Conservation (phyloP, 257 asterid genomes). For the Buddleja alternifolia region DNA sequence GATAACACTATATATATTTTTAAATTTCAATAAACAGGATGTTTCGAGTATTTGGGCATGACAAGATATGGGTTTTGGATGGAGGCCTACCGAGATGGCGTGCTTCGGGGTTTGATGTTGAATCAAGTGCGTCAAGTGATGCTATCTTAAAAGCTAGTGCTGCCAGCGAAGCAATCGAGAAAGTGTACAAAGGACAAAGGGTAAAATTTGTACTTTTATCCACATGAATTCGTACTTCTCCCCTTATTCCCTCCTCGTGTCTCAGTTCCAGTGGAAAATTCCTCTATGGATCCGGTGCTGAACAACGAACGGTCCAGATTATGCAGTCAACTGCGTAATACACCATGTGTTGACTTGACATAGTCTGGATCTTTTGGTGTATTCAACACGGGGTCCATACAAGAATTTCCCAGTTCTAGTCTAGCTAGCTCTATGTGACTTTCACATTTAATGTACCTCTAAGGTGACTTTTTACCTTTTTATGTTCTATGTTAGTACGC, state of each 20-base stretch:
- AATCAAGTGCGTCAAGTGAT: slow-evolving; percentile 97
- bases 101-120: slow-evolving; percentile 74
- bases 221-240: slow-evolving; percentile 1
- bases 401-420: too few species aligned
- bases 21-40: slow-evolving; percentile 66
- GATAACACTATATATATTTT: slow-evolving; percentile 25
- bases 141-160: slow-evolving; percentile 96
- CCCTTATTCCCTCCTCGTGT: background rate
- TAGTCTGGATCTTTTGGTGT: too few species aligned
- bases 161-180: slow-evolving; percentile 97
- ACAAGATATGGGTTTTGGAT: slow-evolving; percentile 90
- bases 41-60: slow-evolving; percentile 97
- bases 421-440: slow-evolving; percentile 6
- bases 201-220: slow-evolving; percentile 31
- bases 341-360: too few species aligned
- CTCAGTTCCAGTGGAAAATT: slow-evolving; percentile 12
- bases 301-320: too few species aligned
- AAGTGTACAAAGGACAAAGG: slow-evolving; percentile 75
- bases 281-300: too few species aligned
- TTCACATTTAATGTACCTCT: slow-evolving; percentile 2
- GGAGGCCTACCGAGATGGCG: slow-evolving; percentile 98
- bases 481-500: background rate
- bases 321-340: too few species aligned
- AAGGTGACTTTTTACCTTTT: background rate
- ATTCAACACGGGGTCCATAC: too few species aligned